A percentile compares a stretch with the other conserved stretches of the same genome.
Conservation (phyloP, 2,329 filamentous ascomycete genomes). For the Immersiporthe knoxdaviesiana region DNA sequence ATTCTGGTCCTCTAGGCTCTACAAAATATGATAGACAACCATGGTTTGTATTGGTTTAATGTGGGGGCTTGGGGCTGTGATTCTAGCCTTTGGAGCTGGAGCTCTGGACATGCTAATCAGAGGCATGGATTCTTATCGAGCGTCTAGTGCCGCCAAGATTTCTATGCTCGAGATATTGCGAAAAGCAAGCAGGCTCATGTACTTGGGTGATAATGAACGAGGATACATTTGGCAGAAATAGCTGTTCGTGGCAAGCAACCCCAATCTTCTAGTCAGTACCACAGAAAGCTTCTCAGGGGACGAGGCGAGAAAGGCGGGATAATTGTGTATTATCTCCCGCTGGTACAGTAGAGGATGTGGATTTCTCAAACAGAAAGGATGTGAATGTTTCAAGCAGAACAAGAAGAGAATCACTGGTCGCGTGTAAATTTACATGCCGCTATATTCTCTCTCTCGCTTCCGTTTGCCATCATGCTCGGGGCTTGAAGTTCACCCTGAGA, state of each 20-base stretch:
- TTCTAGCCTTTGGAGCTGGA: too few relatives aligned
- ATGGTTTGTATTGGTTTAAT: too few relatives aligned
- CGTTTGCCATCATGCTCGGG: not conserved
- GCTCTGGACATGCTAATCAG: too few relatives aligned
- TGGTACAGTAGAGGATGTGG: not conserved
- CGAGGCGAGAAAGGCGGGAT: not conserved
- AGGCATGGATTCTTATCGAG: too few relatives aligned
- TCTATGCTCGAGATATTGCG: too few relatives aligned
- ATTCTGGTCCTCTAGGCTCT: too few relatives aligned
- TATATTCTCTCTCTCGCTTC: not conserved
- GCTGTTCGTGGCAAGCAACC: not conserved
- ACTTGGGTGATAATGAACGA: not conserved
- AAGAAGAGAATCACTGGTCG: not conserved
- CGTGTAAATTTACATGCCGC: not conserved
- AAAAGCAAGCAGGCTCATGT: not conserved
- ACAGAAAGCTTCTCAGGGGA: not conserved
- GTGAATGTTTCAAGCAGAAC: too few relatives aligned
- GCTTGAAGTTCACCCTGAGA: not conserved
- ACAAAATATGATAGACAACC: too few relatives aligned
- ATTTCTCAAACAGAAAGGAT: not conserved
- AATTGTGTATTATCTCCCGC: not conserved
- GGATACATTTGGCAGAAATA: not conserved
- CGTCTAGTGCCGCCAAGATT: too few relatives aligned
- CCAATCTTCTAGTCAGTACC: not conserved
- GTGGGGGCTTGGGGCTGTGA: too few relatives aligned